A percentile compares a stretch with the other conserved stretches of the same genome.
phyloP scores from a whole-genome alignment of 495 filamentous ascomycete species.

The Penicillium goetzii region DNA sequence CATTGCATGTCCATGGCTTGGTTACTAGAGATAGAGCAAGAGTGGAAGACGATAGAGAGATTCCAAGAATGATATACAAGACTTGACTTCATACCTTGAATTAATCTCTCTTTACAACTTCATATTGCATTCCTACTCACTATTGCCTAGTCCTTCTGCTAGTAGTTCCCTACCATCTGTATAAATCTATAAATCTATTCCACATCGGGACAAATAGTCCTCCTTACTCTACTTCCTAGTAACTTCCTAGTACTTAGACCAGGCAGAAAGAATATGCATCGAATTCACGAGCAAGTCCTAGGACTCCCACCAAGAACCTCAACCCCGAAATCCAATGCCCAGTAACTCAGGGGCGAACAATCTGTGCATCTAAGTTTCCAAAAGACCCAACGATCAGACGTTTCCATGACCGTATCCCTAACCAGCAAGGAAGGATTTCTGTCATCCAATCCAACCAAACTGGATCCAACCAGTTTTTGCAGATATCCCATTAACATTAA shows the following conservation, averaged over 20 bases:
- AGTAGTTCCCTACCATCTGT: too few relatives aligned
- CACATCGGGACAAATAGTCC: too few relatives aligned
- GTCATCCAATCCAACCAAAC: too few relatives aligned
- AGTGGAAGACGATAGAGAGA: background rate
- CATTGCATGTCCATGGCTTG: background rate
- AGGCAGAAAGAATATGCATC: too few relatives aligned
- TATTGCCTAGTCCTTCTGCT: too few relatives aligned
- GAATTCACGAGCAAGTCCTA: background rate
- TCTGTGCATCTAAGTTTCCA: background rate
- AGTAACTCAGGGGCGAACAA: background rate
- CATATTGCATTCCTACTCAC: too few relatives aligned
- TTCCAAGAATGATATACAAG: constrained; percentile 1
- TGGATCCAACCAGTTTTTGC: too few relatives aligned
- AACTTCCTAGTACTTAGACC: too few relatives aligned
- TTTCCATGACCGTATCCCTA: background rate
- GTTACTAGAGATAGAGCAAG: background rate
- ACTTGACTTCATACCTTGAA: background rate
- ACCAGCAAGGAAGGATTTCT: background rate
- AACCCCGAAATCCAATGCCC: background rate
- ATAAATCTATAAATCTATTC: too few relatives aligned
- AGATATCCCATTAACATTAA: background rate
- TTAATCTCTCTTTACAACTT: too few relatives aligned
- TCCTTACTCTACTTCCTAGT: too few relatives aligned
- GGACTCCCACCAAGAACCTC: too few relatives aligned
- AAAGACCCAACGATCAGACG: background rate